Conservation (phyloP, 2,329 filamentous ascomycete species). For the Exophiala alcalophila region DNA sequence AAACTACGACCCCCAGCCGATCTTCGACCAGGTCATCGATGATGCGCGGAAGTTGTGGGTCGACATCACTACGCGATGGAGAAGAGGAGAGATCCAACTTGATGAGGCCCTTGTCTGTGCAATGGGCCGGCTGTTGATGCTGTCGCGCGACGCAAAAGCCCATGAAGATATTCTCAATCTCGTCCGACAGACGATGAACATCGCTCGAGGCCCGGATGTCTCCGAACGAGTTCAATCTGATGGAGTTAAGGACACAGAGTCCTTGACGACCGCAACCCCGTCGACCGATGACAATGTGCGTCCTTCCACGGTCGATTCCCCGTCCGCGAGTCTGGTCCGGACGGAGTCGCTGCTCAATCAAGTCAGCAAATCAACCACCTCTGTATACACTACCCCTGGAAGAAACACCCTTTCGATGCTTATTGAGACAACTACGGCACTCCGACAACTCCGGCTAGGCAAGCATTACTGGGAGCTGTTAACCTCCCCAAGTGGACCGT, state of each 20-base stretch:
- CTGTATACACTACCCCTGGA: constrained; percentile 45
- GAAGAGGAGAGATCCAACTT: constrained; percentile 63
- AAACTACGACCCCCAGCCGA: constrained; percentile 33
- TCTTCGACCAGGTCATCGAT: constrained; percentile 47
- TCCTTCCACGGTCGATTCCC: background rate
- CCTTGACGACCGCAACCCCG: background rate
- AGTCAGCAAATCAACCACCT: background rate
- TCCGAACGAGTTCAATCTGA: constrained; percentile 38
- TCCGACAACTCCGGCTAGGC: constrained; percentile 61
- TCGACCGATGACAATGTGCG: constrained; percentile 1
- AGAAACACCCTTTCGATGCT: constrained; percentile 65
- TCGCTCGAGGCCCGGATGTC: constrained; percentile 37
- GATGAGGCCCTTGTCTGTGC: constrained; percentile 76
- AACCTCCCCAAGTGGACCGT: constrained; percentile 47
- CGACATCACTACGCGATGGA: constrained; percentile 75
- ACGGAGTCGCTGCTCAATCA: background rate
- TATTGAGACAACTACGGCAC: constrained; percentile 60
- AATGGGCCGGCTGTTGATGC: constrained; percentile 75
- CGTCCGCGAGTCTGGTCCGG: background rate
- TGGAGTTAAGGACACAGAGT: constrained; percentile 16
- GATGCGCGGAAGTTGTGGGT: constrained; percentile 76
- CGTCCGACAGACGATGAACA: constrained; percentile 76
- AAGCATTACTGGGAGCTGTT: constrained; percentile 74
- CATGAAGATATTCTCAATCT: constrained; percentile 71
- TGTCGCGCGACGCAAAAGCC: constrained; percentile 59